Evolutionary conservation across 768 basidiomycete genomes (phyloP).

Genomic region (Dentipellis fragilis): DNA sequence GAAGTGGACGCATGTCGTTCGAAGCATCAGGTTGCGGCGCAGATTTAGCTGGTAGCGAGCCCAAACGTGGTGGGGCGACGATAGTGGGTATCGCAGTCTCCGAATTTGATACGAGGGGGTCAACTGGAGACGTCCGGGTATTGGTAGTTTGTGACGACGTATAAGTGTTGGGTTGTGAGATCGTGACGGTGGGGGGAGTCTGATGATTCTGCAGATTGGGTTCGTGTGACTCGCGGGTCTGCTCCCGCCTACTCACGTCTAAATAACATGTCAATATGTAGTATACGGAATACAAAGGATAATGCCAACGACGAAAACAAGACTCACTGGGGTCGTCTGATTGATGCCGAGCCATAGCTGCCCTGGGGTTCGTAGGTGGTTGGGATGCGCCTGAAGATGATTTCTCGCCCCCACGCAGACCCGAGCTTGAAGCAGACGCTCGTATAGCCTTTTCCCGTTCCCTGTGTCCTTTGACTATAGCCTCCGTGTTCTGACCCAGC

Average conservation of each 20-base stretch:
- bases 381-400: constrained; percentile 12
- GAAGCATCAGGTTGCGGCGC: neutral
- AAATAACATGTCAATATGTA: too few species aligned
- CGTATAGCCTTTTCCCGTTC: constrained; percentile 21
- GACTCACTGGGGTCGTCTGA: constrained; percentile 27
- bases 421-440: constrained; percentile 20
- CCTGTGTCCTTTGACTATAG: constrained; percentile 21
- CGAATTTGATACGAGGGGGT: too few species aligned
- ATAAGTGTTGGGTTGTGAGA: neutral
- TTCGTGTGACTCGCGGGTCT: too few species aligned
- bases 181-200: neutral
- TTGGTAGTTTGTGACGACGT: too few species aligned
- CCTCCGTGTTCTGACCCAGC: constrained; percentile 36
- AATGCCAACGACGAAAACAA: neutral
- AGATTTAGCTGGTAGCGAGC: neutral
- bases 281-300: neutral
- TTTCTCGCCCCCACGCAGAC: constrained; percentile 16
- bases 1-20: neutral
- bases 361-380: neutral
- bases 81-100: neutral
- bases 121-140: too few species aligned
- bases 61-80: neutral
- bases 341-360: constrained; percentile 4
- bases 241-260: too few species aligned
- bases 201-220: too few species aligned